Base-by-base conservation (phyloP, 2,329 filamentous ascomycete genomes). In the Ascochyta fabae region DNA sequence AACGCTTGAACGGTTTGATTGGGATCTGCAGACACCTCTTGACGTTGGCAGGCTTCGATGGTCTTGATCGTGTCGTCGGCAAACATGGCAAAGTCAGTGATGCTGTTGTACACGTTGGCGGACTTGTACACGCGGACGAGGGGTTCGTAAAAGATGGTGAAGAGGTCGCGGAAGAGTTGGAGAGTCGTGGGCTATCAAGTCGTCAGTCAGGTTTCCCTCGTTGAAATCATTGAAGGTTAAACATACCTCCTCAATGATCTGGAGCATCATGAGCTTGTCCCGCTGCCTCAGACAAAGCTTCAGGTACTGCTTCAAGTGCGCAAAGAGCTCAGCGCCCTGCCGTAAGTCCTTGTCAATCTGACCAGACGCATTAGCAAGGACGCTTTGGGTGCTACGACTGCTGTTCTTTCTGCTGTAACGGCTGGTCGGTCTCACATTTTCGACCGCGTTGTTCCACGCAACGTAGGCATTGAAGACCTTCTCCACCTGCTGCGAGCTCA, bases 1-100 rank as follows among this genome's bases (percentile, higher is more conserved):
- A 99, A 99, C 15, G 92, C 89, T 74, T 99, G 95, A 1, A 99
- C 95, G 0, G 95, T 99, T 79, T 97, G 93, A 74, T 99, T 99
- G 4, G 95, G 95, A 73, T 99, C 95, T 1, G 94, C 92, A 2
- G 91, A 93, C 41, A 95, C 89, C 73, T 98, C 95, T 73, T 88
- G 86, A 27, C 84, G 80, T 65, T 89, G 87, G 35, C 85, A 86
- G 39, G 83, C 82, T 68, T 88, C 86, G 48, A 89, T 85, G 62
- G 93, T 92, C 69, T 86, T 84, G 65, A 98, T 96, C 73, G 93
- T 90, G 74, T 99, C 95, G 70, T 97, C 92, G 48, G 95, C 86
- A 68, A 99, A 99, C 35, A 87, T 83, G 0, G 94, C 90, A 78
- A 99, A 98, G 75, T 99, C 95, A 0, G 94, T 98, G 57, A 99